A percentile compares a stretch with the other conserved stretches of the same genome.
These are phyloP conservation scores for Pestalotiopsis sp. DNA, from an alignment of 2,329 filamentous ascomycete species.

Conservation along the genomic window DNA sequence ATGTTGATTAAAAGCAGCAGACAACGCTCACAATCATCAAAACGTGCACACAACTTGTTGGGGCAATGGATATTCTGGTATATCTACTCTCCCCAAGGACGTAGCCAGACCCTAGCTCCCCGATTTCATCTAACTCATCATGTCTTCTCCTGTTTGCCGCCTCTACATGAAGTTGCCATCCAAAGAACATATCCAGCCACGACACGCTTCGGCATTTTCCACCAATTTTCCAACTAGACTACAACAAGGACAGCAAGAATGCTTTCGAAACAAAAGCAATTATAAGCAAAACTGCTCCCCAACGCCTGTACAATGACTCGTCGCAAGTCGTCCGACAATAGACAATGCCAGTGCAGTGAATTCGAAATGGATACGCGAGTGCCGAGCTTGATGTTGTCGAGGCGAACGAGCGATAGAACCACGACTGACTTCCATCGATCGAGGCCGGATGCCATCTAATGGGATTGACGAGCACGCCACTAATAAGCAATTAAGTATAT, in stretches of 20 bases:
- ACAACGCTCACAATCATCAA: neutral
- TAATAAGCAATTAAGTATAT: slow-evolving; percentile 16
- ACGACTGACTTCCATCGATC: neutral
- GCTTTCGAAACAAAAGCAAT: slow-evolving; percentile 9
- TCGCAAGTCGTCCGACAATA: slow-evolving; percentile 7
- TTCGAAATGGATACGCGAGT: slow-evolving; percentile 1
- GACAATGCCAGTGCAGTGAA: slow-evolving; percentile 2
- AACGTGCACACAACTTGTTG: neutral
- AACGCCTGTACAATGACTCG: slow-evolving; percentile 18
- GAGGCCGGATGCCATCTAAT: neutral
- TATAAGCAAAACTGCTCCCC: slow-evolving; percentile 15
- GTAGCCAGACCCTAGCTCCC: neutral
- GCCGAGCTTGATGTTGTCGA: neutral
- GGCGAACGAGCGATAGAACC: slow-evolving; percentile 1
- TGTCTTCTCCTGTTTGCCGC: neutral
- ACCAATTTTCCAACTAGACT: neutral
- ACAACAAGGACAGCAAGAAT: neutral
- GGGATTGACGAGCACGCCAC: neutral
- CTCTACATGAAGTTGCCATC: neutral
- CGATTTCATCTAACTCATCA: neutral
- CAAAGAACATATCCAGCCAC: neutral
- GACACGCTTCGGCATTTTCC: neutral
- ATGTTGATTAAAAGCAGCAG: neutral
- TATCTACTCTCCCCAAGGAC: neutral
- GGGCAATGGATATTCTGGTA: neutral